phyloP scores from a whole-genome alignment of 805 yeast species.

The Teunomyces lycoperdinae region DNA sequence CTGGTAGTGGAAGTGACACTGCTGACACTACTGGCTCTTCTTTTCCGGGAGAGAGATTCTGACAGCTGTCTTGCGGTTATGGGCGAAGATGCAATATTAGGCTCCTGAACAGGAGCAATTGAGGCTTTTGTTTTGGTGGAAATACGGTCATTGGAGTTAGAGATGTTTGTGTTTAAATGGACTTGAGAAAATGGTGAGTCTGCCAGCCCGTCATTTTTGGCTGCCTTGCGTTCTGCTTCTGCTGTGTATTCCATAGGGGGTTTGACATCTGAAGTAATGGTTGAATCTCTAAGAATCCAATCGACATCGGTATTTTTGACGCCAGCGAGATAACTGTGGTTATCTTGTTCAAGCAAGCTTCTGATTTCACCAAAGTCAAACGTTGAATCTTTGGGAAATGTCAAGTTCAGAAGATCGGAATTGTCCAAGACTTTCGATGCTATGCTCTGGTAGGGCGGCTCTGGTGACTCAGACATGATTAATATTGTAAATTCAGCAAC shows the following conservation, averaged over 20 bases:
- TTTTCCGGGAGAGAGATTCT: constrained; percentile 10
- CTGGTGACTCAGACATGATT: constrained; percentile 1
- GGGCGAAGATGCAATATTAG: constrained; percentile 10
- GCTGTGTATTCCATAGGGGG: not conserved
- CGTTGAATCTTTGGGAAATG: not conserved
- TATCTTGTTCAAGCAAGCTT: constrained; percentile 21
- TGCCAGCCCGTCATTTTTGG: not conserved
- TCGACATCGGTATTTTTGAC: constrained; percentile 45
- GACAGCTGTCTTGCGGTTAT: not conserved
- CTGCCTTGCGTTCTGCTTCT: not conserved
- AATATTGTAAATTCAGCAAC: too few relatives aligned
- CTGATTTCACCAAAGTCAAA: constrained; percentile 20
- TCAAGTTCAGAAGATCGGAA: not conserved
- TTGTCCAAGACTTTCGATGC: not conserved
- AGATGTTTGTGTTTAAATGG: constrained; percentile 25
- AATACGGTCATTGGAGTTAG: constrained; percentile 31
- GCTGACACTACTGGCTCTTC: constrained; percentile 18
- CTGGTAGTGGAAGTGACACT: constrained; percentile 16
- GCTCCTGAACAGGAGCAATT: constrained; percentile 25
- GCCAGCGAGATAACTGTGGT: constrained; percentile 21
- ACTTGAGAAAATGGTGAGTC: constrained; percentile 3
- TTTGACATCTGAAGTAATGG: constrained; percentile 2
- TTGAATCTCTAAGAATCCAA: constrained; percentile 48
- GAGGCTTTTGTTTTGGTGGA: constrained; percentile 33
- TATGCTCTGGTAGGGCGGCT: not conserved